Evolutionary conservation across 2,329 filamentous ascomycete species (phyloP).

Genomic region (Alternaria brassicae): DNA sequence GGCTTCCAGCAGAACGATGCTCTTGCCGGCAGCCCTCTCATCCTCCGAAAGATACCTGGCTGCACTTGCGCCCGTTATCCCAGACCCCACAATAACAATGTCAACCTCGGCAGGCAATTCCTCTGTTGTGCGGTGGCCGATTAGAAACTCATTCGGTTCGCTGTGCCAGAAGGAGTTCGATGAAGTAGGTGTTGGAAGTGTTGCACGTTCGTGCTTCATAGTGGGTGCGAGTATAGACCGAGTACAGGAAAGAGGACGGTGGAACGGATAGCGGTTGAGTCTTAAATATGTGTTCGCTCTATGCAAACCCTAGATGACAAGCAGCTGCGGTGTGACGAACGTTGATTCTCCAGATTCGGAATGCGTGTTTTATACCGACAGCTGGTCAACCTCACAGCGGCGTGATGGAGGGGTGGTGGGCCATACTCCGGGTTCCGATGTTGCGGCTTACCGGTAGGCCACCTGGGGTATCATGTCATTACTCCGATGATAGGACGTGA

Average conservation of each 20-base stretch:
- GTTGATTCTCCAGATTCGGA: slow-evolving; percentile 3
- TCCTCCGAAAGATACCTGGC: slow-evolving; percentile 66
- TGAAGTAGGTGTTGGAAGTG: slow-evolving; percentile 66
- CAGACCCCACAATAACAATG: slow-evolving; percentile 75
- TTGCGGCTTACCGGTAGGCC: slow-evolving; percentile 16
- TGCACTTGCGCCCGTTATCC: slow-evolving; percentile 77
- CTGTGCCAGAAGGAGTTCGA: slow-evolving; percentile 77
- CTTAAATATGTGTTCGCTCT: slow-evolving; percentile 5
- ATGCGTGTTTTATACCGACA: slow-evolving; percentile 9
- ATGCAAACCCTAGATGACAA: background rate
- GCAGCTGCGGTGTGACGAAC: slow-evolving; percentile 6
- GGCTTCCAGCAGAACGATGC: slow-evolving; percentile 77
- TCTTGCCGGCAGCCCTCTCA: slow-evolving; percentile 54
- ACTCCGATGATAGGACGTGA: slow-evolving; percentile 16
- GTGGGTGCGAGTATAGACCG: slow-evolving; percentile 9
- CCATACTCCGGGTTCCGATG: slow-evolving; percentile 19
- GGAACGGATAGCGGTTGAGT: background rate
- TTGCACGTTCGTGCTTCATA: slow-evolving; percentile 46
- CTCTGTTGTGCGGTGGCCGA: slow-evolving; percentile 71
- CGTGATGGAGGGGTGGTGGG: slow-evolving; percentile 23
- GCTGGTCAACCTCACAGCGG: background rate
- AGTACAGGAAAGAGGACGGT: background rate
- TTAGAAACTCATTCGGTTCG: slow-evolving; percentile 68
- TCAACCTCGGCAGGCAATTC: slow-evolving; percentile 69
- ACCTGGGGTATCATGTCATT: slow-evolving; percentile 10